phyloP scores from a whole-genome alignment of 352 stramenopile genomes.

The Pythium apleroticum region DNA sequence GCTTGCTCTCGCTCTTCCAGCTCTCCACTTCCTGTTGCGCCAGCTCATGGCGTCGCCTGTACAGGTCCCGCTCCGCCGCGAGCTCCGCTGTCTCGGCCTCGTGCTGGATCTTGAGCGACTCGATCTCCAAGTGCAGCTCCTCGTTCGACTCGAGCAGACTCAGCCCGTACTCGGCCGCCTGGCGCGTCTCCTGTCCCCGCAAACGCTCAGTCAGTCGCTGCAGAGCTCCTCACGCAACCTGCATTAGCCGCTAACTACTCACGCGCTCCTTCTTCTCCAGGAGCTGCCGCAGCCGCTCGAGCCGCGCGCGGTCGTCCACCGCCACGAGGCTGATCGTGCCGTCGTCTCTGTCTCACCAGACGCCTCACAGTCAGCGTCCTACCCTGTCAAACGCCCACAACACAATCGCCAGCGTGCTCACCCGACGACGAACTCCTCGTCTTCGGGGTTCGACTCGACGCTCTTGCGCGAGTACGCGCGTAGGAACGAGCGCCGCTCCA shows the following conservation, averaged over 20 bases:
- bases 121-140: conserved; percentile 68
- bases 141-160: conserved; percentile 77
- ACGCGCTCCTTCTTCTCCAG: conserved; percentile 55
- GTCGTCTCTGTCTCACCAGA: conserved; percentile 46
- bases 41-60: conserved; percentile 62
- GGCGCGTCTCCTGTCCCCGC: conserved; percentile 52
- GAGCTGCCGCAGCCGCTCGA: conserved; percentile 43
- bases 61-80: conserved; percentile 54
- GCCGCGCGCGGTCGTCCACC: conserved; percentile 51
- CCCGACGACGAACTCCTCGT: conserved; percentile 70
- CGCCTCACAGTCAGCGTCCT: background rate
- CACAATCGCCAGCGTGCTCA: conserved; percentile 19
- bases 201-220: background rate
- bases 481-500: conserved; percentile 28
- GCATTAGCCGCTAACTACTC: no score
- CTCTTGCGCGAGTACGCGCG: conserved; percentile 37
- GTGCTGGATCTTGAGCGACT: conserved; percentile 68
- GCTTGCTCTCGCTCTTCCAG: conserved; percentile 67
- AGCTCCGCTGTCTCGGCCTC: conserved; percentile 68
- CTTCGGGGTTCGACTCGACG: conserved; percentile 36
- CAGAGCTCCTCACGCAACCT: no score
- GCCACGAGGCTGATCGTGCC: conserved; percentile 42
- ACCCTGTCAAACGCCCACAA: background rate
- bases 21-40: conserved; percentile 60
- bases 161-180: conserved; percentile 79